A percentile compares a stretch with the other conserved stretches of the same genome.
Conservation (phyloP, 2,329 filamentous ascomycete species). For the Camillea tinctor region DNA sequence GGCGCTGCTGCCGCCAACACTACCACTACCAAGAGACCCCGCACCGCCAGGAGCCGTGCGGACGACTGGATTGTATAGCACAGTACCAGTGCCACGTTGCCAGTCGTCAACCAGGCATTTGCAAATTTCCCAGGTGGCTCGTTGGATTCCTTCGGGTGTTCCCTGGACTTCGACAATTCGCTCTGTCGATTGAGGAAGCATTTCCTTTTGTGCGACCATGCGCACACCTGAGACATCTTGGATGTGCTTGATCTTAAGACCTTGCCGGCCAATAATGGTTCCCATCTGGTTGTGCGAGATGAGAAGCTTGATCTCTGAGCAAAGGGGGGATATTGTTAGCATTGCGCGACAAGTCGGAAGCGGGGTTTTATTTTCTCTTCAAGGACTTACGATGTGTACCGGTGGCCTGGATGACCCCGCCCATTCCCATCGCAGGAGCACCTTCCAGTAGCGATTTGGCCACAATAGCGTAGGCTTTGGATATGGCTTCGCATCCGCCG, state of each 20-base stretch:
- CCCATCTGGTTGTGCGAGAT: slow-evolving; percentile 99
- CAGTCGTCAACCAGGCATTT: slow-evolving; percentile 98
- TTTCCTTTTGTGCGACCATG: slow-evolving; percentile 99
- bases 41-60: slow-evolving; percentile 71
- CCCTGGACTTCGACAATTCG: slow-evolving; percentile 96
- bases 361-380: too few relatives aligned
- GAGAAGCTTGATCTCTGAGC: slow-evolving; percentile 86
- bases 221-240: slow-evolving; percentile 95
- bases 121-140: slow-evolving; percentile 97
- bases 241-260: slow-evolving; percentile 99
- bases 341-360: slow-evolving; percentile 1
- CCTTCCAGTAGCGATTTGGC: slow-evolving; percentile 89
- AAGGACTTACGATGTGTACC: slow-evolving; percentile 84
- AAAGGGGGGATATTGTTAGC: slow-evolving; percentile 23
- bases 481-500: slow-evolving; percentile 81
- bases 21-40: slow-evolving; percentile 32
- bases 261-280: slow-evolving; percentile 95
- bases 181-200: slow-evolving; percentile 98
- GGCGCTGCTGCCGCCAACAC: slow-evolving; percentile 32
- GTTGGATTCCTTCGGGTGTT: slow-evolving; percentile 90
- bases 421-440: slow-evolving; percentile 94
- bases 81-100: slow-evolving; percentile 94
- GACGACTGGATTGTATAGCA: slow-evolving; percentile 95
- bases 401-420: slow-evolving; percentile 79
- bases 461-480: slow-evolving; percentile 90